Base-by-base conservation (phyloP, 495 filamentous ascomycete species). In the Durotheca rogersii region DNA sequence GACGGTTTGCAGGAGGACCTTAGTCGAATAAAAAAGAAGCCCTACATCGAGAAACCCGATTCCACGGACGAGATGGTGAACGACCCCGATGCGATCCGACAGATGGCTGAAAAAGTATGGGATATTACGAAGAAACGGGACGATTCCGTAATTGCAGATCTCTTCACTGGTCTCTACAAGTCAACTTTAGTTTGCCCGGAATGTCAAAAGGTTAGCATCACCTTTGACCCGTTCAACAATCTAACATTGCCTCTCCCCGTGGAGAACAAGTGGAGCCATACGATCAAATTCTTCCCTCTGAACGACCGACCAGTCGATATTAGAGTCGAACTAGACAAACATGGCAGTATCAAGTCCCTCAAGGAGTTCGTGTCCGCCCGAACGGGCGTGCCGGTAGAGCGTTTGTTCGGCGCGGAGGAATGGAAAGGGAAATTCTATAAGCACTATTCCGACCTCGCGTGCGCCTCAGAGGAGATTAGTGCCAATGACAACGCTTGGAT, bases 151-250 rank as follows among this genome's bases (percentile, higher is more conserved):
- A 87, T 95, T 53, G 90, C 87, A 23, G 93, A 98, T 61, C 76
- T 98, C 3, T 97, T 98, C 65, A 90, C 88, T 35, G 93, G 93
- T 41, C 89, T 96, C 76, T 98, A 97, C 77, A 96, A 96, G 72
- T 96, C 92, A 19, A 97, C 92, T 3, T 79, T 98, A 32, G 81
- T 90, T 48, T 98, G 93, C 64, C 94, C 92, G 1, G 80, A 73
- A 6, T 98, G 93, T 64, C 78, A 85, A 46, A 98, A 98, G 72
- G 86, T 96, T 69, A 95, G 90, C 77, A 96, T 98, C 53, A 98
- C 93, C 3, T 97, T 98, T 57, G 93, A 98, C 70, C 93, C 93
- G 1, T 98, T 95, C 78, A 96, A 88, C 72, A 93, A 90, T 47
- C 68, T 97, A 21, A 96, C 94, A 0, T 72, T 98, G 17, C 94